These are phyloP conservation scores for Leccinum rimulosum DNA, from an alignment of 768 basidiomycete species.

Conservation along the genomic window DNA sequence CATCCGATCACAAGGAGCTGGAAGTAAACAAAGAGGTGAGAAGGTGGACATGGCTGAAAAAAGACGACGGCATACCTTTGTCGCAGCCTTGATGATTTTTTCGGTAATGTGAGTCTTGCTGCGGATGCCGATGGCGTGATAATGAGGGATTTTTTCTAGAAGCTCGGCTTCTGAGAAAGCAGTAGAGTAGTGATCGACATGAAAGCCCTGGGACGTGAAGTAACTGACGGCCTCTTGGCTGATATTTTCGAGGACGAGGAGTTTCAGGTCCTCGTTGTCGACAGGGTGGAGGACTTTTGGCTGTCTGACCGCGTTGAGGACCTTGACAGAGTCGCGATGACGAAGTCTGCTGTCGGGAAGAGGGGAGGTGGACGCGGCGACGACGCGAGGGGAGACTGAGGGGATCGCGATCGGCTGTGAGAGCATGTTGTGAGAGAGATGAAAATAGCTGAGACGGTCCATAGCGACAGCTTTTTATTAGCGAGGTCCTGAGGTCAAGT, in stretches of 20 bases:
- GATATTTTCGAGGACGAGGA: slow-evolving; percentile 94
- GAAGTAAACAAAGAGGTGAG: slow-evolving; percentile 1
- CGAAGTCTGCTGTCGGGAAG: slow-evolving; percentile 47
- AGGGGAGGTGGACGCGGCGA: slow-evolving; percentile 57
- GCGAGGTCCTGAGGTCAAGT: not conserved
- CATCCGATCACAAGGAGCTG: slow-evolving; percentile 96
- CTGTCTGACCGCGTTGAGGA: slow-evolving; percentile 42
- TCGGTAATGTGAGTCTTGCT: slow-evolving; percentile 97
- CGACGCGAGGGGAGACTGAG: slow-evolving; percentile 27
- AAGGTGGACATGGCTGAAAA: not conserved
- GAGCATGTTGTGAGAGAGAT: slow-evolving; percentile 38
- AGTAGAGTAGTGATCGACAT: slow-evolving; percentile 84
- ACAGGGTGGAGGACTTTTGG: slow-evolving; percentile 77
- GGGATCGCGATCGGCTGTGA: slow-evolving; percentile 45
- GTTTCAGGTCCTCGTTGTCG: slow-evolving; percentile 75
- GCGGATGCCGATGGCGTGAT: slow-evolving; percentile 95
- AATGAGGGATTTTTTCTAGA: slow-evolving; percentile 72
- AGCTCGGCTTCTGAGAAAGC: slow-evolving; percentile 95
- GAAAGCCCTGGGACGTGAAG: slow-evolving; percentile 81
- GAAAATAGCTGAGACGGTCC: slow-evolving; percentile 12
- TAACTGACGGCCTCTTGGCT: slow-evolving; percentile 82
- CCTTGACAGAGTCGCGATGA: slow-evolving; percentile 31
- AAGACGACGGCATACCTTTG: slow-evolving; percentile 55
- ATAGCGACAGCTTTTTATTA: slow-evolving; percentile 12
- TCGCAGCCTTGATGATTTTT: slow-evolving; percentile 80